phyloP scores from a whole-genome alignment of 257 asterid species.

The Knoxia roxburghii region DNA sequence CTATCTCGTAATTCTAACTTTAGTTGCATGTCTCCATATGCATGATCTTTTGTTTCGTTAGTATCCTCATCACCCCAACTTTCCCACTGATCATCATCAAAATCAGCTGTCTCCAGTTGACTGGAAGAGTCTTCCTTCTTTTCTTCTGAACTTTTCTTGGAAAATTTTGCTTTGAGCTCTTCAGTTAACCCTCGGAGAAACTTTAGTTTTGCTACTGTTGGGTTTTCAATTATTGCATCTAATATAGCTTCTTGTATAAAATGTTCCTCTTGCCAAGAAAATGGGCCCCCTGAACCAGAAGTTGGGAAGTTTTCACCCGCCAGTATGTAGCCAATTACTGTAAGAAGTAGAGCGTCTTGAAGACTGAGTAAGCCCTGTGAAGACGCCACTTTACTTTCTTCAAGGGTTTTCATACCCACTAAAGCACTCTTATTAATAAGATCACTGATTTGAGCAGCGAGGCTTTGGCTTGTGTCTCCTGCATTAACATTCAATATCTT shows the following conservation, averaged over 20 bases:
- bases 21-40: constrained; percentile 68
- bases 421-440: constrained; percentile 79
- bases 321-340: constrained; percentile 69
- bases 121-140: constrained; percentile 37
- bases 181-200: constrained; percentile 67
- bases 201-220: constrained; percentile 50
- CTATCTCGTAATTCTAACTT: constrained; percentile 88
- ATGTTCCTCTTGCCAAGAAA: constrained; percentile 99
- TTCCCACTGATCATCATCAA: constrained; percentile 90
- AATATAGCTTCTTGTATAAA: constrained; percentile 94
- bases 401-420: constrained; percentile 40
- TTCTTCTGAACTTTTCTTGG: constrained; percentile 36
- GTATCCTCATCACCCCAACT: constrained; percentile 74
- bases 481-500: constrained; percentile 87
- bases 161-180: constrained; percentile 52
- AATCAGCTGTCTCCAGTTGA: constrained; percentile 40
- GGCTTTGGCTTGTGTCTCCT: constrained; percentile 90
- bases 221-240: constrained; percentile 87
- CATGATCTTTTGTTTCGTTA: constrained; percentile 51
- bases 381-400: constrained; percentile 27
- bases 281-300: constrained; percentile 85
- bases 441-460: constrained; percentile 94
- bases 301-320: constrained; percentile 96
- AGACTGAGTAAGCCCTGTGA: constrained; percentile 61
- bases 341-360: constrained; percentile 75